Evolutionary conservation across 2,329 filamentous ascomycete species (phyloP).

Genomic region (Xylaria sp.): DNA sequence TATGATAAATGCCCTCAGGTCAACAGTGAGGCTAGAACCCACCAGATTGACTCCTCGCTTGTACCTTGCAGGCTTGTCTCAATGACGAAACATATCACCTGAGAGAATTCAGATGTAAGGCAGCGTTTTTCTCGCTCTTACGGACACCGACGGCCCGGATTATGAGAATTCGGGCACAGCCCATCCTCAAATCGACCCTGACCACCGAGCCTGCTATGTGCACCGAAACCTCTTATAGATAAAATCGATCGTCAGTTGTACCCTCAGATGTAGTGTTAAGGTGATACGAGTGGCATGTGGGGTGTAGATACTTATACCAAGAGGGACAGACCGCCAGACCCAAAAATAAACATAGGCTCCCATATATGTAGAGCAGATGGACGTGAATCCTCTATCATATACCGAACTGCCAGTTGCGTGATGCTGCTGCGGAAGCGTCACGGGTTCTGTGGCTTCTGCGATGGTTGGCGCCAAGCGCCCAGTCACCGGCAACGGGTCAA

Average conservation of each 20-base stretch:
- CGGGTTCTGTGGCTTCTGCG: conserved; percentile 15
- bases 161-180: background rate
- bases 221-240: background rate
- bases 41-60: too few relatives aligned
- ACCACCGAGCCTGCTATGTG: background rate
- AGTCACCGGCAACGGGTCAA: conserved; percentile 3
- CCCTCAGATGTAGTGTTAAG: background rate
- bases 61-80: too few relatives aligned
- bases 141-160: too few relatives aligned
- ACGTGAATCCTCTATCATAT: conserved; percentile 6
- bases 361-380: conserved; percentile 12
- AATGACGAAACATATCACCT: background rate
- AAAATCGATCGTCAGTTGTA: background rate
- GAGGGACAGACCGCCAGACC: background rate
- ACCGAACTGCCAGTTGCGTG: conserved; percentile 20
- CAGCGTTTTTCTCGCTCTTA: background rate
- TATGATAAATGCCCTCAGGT: background rate
- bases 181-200: background rate
- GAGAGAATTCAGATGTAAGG: background rate
- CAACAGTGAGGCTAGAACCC: background rate
- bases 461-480: conserved; percentile 6
- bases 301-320: background rate
- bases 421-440: conserved; percentile 30
- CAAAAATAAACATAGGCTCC: background rate
- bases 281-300: background rate